Percentiles rank a stretch among this genome's conserved stretches.
Evolutionary conservation across 2,329 filamentous ascomycete genomes (phyloP).

Genomic region (Pseudonectria buxi): DNA sequence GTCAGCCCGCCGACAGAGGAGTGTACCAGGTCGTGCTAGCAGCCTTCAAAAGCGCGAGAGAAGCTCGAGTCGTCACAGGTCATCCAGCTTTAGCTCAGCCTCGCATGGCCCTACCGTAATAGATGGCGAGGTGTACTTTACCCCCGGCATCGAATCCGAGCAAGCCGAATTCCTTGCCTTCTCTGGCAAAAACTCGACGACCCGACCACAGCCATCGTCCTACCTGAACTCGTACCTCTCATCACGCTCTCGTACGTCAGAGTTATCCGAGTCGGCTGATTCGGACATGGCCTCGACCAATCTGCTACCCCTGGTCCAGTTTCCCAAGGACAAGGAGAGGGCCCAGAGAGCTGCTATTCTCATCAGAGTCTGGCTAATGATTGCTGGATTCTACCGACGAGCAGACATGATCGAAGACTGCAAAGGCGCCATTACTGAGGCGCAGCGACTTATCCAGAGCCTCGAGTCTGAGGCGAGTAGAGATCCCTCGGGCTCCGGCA

Average conservation of each 20-base stretch:
- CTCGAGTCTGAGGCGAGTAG: conserved; percentile 62
- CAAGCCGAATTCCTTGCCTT: conserved; percentile 39
- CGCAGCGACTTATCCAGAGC: conserved; percentile 63
- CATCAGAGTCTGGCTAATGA: conserved; percentile 81
- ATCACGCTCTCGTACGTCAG: conserved; percentile 32
- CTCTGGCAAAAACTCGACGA: conserved; percentile 34
- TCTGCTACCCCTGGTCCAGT: conserved; percentile 46
- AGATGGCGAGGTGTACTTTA: conserved; percentile 47
- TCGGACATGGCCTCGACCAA: conserved; percentile 38
- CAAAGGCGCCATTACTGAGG: conserved; percentile 73
- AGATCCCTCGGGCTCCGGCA: conserved; percentile 55
- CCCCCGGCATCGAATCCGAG: conserved; percentile 36
- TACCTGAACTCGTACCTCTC: conserved; percentile 42
- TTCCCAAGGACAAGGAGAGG: conserved; percentile 47
- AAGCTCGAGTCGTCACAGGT: conserved; percentile 41
- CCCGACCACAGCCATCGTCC: conserved; percentile 35
- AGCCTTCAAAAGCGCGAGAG: conserved; percentile 48
- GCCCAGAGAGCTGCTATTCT: conserved; percentile 49
- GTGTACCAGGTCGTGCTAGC: conserved; percentile 41
- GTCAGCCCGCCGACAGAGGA: conserved; percentile 31
- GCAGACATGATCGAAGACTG: conserved; percentile 76
- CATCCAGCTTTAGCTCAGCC: conserved; percentile 35
- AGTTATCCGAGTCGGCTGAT: conserved; percentile 32
- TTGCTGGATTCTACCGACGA: conserved; percentile 79
- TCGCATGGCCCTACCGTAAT: conserved; percentile 35